Evolutionary conservation across 2,329 filamentous ascomycete genomes (phyloP).

Genomic region (Tolypocladium inflatum): DNA sequence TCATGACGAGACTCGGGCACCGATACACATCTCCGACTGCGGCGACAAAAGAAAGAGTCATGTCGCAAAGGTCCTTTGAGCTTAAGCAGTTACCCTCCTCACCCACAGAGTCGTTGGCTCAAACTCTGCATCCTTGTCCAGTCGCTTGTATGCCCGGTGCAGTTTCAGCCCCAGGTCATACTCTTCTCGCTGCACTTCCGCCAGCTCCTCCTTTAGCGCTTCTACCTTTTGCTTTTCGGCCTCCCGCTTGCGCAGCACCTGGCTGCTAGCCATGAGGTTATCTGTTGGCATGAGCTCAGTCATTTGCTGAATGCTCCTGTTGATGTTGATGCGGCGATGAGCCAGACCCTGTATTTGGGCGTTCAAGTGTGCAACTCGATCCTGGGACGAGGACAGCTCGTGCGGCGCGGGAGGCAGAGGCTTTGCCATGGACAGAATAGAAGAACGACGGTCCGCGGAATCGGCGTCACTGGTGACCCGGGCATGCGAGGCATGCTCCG

Average conservation of each 20-base stretch:
- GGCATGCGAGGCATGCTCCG: neutral
- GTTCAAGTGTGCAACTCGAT: constrained; percentile 58
- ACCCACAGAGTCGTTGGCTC: constrained; percentile 70
- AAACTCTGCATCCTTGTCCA: constrained; percentile 55
- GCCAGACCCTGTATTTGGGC: constrained; percentile 55
- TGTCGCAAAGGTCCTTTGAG: neutral
- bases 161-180: constrained; percentile 71
- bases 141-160: constrained; percentile 64
- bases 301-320: constrained; percentile 65
- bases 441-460: constrained; percentile 13
- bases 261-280: constrained; percentile 55
- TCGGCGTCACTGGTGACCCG: constrained; percentile 3
- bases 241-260: constrained; percentile 49
- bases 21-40: neutral
- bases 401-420: constrained; percentile 52
- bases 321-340: constrained; percentile 62
- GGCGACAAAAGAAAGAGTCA: no score
- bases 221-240: constrained; percentile 56
- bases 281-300: constrained; percentile 68
- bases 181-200: constrained; percentile 65
- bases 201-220: constrained; percentile 54
- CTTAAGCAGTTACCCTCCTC: constrained; percentile 59
- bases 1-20: neutral
- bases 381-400: constrained; percentile 44
- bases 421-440: constrained; percentile 39